Conservation (phyloP, 768 basidiomycete species). For the Gelatoporia subvermispora region DNA sequence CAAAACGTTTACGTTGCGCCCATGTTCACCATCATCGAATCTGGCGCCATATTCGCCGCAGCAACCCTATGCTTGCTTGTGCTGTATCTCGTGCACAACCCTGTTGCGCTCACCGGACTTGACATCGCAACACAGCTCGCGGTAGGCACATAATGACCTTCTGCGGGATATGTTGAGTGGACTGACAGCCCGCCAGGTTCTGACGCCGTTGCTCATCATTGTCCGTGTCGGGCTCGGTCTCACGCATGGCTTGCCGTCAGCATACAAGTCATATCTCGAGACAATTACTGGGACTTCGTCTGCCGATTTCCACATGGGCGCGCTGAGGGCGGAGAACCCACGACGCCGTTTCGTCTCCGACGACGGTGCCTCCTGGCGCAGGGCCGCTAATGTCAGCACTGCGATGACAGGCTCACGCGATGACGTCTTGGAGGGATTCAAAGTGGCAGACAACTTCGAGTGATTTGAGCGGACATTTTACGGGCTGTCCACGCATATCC, state of each 20-base stretch:
- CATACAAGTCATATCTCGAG: background rate
- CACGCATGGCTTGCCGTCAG: background rate
- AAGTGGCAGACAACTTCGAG: no score
- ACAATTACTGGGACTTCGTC: no score
- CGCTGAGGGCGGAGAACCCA: no score
- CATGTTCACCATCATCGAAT: slow-evolving; percentile 18
- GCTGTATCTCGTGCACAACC: slow-evolving; percentile 6
- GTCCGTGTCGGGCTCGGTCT: slow-evolving; percentile 13
- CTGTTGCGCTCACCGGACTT: slow-evolving; percentile 1
- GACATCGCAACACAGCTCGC: slow-evolving; percentile 12
- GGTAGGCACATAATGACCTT: slow-evolving; percentile 2
- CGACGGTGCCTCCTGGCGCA: no score
- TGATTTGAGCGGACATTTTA: no score
- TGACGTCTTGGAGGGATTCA: no score
- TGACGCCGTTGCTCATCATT: slow-evolving; percentile 17
- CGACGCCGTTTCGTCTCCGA: no score
- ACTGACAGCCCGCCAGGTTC: slow-evolving; percentile 3
- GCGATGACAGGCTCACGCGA: no score
- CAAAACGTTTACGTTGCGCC: slow-evolving; percentile 6
- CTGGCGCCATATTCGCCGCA: slow-evolving; percentile 11
- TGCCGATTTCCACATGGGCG: no score
- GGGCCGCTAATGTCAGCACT: no score
- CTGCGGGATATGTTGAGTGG: no score
- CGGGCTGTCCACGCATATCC: no score
- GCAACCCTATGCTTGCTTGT: slow-evolving; percentile 11